Evolutionary conservation across 495 filamentous ascomycete genomes (phyloP), one percentile per base, ranked within the genome.

Genomic region (Aspergillus cavernicola): DNA sequence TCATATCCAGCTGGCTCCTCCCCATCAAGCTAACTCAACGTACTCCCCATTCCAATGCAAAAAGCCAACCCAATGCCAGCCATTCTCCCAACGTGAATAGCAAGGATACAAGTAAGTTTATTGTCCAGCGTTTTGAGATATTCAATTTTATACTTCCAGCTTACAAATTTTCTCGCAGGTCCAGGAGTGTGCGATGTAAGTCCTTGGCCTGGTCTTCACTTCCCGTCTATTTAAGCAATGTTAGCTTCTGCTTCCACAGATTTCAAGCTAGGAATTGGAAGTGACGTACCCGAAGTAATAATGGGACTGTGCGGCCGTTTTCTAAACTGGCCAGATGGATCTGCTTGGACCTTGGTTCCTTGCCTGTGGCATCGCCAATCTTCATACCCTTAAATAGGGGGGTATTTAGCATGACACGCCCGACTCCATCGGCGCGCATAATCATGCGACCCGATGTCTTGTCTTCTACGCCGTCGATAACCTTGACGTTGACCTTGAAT

Each of bases 321-420:
- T 81, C 85, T 42, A 85, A 76, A 54, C 85, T 82, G 16, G 82
- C 75, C 55, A 86, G 79, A 36, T 80, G 68, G 42, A 86, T 76
- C 44, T 80, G 77, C 56, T 82, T 87, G 29, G 68, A 67, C 26
- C 65, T 70, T 6, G 78, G 79, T 50, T 73, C 62, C 3, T 74
- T 72, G 49, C 80, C 80, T 22, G 65, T 58, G 11, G 64, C 54
- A 48, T 88, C 83, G 26, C 87, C 82, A 59, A 88, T 84, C 31
- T 79, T 79, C 80, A 92, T 86, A 5, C 81, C 79, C 58, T 86
- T 84, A 40, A 87, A 80, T 49, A 96, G 73, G 1, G 82, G 79
- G 4, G 85, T 85, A 67, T 96, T 96, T 33, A 96, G 76, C 62
- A 93, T 83, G n/a, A 96, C 85, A n/a, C 89, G 81, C 48, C 86